A percentile compares a stretch with the other conserved stretches of the same genome.
phyloP scores from a whole-genome alignment of 2,329 filamentous ascomycete genomes.

The Coccinonectria pachysandricola region DNA sequence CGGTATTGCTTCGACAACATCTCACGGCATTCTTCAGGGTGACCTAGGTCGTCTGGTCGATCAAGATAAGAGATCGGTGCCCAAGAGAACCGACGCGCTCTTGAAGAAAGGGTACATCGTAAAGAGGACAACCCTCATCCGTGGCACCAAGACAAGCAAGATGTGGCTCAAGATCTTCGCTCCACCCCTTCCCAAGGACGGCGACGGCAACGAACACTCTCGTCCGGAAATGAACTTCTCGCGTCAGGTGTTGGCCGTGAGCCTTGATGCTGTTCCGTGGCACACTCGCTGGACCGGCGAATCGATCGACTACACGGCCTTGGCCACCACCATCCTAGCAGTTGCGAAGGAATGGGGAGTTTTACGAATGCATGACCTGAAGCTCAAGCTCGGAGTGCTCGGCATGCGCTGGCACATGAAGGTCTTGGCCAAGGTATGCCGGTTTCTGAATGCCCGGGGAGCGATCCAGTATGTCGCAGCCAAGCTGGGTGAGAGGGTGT shows the following conservation, averaged over 20 bases:
- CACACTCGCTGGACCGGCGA: conserved; percentile 45
- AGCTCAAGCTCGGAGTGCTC: conserved; percentile 45
- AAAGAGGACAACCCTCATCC: conserved; percentile 48
- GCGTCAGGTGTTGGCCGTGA: conserved; percentile 28
- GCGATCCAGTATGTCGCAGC: conserved; percentile 48
- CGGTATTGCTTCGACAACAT: conserved; percentile 44
- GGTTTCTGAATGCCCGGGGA: conserved; percentile 46
- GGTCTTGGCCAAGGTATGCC: conserved; percentile 45
- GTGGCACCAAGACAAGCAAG: conserved; percentile 52
- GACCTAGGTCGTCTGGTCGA: conserved; percentile 46
- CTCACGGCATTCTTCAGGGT: conserved; percentile 48
- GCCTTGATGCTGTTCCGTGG: conserved; percentile 46
- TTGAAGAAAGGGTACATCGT: conserved; percentile 51
- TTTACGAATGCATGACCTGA: conserved; percentile 47
- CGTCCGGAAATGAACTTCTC: conserved; percentile 29
- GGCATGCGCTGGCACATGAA: conserved; percentile 51
- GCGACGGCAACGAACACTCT: conserved; percentile 14
- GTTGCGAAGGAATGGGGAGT: conserved; percentile 48
- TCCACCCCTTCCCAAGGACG: conserved; percentile 31
- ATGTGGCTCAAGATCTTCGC: conserved; percentile 49
- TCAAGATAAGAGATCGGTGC: conserved; percentile 54
- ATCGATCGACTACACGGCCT: conserved; percentile 46
- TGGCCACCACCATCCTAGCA: conserved; percentile 47
- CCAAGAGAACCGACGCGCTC: conserved; percentile 49
- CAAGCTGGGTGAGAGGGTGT: conserved; percentile 41